These are phyloP conservation scores for Ceriops zippeliana DNA, from an alignment of 345 rosid genomes.

Conservation along the genomic window DNA sequence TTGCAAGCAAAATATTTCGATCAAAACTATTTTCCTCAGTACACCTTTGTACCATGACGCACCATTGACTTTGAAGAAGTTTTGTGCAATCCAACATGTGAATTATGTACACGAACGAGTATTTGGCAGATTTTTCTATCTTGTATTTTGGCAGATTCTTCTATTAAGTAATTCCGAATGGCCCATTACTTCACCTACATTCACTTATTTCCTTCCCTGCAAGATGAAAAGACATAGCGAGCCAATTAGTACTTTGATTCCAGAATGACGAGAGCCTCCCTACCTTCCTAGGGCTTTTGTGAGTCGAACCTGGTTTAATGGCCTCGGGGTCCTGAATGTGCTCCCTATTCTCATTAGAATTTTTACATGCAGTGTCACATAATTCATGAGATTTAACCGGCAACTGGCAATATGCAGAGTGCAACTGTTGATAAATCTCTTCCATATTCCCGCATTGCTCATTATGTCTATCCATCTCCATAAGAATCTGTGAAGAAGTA, in stretches of 20 bases:
- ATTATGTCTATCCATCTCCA: constrained; percentile 80
- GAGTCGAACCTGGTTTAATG: constrained; percentile 32
- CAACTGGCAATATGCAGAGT: constrained; percentile 63
- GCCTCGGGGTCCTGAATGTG: constrained; percentile 24
- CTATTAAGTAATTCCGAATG: background rate
- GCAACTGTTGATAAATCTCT: constrained; percentile 44
- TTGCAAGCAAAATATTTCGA: background rate
- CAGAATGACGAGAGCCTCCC: constrained; percentile 2
- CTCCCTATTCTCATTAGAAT: constrained; percentile 9
- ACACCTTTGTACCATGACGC: background rate
- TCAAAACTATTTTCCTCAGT: background rate
- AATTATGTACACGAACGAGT: background rate
- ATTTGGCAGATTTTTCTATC: background rate
- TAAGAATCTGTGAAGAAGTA: constrained; percentile 47
- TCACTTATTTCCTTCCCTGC: constrained; percentile 24
- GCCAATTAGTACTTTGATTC: constrained; percentile 10
- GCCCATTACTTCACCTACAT: constrained; percentile 6
- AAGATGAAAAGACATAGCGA: constrained; percentile 4
- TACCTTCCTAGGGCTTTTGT: background rate
- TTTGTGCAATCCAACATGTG: background rate
- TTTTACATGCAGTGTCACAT: constrained; percentile 15
- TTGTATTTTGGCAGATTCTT: background rate
- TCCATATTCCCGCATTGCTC: constrained; percentile 54
- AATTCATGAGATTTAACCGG: constrained; percentile 29
- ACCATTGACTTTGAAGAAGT: background rate